Percentiles rank a stretch among this genome's conserved stretches.
Conservation (phyloP, 2,329 filamentous ascomycete genomes). For the Ceratocystis albifundus region DNA sequence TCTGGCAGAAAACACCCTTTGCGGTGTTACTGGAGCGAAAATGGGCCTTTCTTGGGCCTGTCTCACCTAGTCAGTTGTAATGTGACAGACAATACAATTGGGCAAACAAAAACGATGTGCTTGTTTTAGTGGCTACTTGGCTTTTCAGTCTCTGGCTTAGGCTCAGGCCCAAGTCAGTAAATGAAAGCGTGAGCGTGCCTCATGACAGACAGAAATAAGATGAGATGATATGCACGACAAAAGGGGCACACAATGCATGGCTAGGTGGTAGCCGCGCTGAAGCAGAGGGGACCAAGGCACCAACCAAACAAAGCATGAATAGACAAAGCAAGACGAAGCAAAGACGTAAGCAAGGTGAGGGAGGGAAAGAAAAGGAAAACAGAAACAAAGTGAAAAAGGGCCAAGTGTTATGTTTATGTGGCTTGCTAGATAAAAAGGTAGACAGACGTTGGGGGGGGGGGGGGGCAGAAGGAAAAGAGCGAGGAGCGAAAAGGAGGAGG, state of each 20-base stretch:
- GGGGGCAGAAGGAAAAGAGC: background rate
- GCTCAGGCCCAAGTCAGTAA: too few relatives aligned
- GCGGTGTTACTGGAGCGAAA: background rate
- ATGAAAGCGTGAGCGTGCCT: background rate
- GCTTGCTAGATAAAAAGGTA: background rate
- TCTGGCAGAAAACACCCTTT: background rate
- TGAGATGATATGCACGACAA: constrained; percentile 20
- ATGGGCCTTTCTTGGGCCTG: background rate
- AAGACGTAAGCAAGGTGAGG: too few relatives aligned
- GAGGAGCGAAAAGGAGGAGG: constrained; percentile 6
- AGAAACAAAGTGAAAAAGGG: background rate
- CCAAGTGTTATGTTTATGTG: background rate
- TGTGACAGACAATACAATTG: background rate
- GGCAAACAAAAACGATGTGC: background rate
- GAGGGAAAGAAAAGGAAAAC: background rate
- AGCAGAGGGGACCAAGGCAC: constrained; percentile 9
- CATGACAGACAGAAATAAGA: constrained; percentile 6
- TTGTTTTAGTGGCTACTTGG: constrained; percentile 1
- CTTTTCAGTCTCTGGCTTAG: background rate
- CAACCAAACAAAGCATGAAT: background rate
- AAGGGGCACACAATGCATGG: constrained; percentile 16
- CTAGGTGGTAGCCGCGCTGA: constrained; percentile 5
- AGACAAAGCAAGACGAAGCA: constrained; percentile 2
- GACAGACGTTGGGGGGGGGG: background rate
- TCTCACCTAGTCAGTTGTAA: background rate